A percentile compares a stretch with the other conserved stretches of the same genome.
phyloP scores from a whole-genome alignment of 495 filamentous ascomycete species.

The Parmelia sp. region DNA sequence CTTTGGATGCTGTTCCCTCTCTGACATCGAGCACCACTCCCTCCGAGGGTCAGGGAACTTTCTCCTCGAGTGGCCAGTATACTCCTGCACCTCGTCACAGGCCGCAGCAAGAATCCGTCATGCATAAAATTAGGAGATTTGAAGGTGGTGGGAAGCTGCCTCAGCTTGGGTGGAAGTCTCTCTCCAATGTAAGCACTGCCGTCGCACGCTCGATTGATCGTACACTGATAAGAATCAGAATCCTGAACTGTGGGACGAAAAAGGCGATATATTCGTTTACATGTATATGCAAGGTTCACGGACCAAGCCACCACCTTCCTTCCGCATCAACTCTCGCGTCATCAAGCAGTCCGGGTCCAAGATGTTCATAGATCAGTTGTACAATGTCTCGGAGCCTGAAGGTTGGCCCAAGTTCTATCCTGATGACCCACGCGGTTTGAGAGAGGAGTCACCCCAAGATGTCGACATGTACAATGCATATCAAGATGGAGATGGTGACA shows the following conservation, averaged over 20 bases:
- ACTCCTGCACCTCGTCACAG: constrained; percentile 17
- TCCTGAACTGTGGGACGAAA: constrained; percentile 30
- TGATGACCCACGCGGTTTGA: constrained; percentile 9
- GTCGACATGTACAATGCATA: constrained; percentile 17
- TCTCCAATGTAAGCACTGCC: constrained; percentile 25
- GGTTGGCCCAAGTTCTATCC: constrained; percentile 28
- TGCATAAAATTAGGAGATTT: constrained; percentile 29
- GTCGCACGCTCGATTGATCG: background rate
- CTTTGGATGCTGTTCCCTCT: constrained; percentile 27
- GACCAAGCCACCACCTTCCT: constrained; percentile 30
- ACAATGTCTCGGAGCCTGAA: constrained; percentile 26
- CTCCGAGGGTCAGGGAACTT: constrained; percentile 23
- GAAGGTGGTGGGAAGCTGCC: constrained; percentile 30
- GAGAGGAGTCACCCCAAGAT: constrained; percentile 11
- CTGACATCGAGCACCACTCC: constrained; percentile 27
- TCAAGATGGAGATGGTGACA: constrained; percentile 17
- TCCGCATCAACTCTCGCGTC: constrained; percentile 27
- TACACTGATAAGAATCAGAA: constrained; percentile 22
- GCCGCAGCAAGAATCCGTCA: constrained; percentile 26
- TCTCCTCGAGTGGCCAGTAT: constrained; percentile 12
- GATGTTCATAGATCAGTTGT: constrained; percentile 27
- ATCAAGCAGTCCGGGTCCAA: constrained; percentile 26
- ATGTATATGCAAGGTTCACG: constrained; percentile 30
- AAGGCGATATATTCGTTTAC: constrained; percentile 30
- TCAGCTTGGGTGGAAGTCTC: constrained; percentile 29